These are phyloP conservation scores for Colletotrichum sp. DNA, from an alignment of 2,329 filamentous ascomycete species.

Conservation along the genomic window DNA sequence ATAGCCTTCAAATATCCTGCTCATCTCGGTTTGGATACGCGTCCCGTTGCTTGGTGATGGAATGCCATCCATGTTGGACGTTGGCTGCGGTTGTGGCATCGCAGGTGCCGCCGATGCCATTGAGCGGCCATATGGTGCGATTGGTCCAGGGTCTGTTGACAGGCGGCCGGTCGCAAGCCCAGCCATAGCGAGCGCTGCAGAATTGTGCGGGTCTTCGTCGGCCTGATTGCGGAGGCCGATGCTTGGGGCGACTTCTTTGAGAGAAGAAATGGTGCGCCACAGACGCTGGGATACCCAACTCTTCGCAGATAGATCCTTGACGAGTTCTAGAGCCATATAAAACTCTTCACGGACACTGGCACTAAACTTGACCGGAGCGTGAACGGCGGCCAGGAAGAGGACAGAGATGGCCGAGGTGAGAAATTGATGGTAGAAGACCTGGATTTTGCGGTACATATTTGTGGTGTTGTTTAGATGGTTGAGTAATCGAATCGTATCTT, in stretches of 20 bases:
- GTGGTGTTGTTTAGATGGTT: conserved; percentile 74
- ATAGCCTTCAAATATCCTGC: conserved; percentile 47
- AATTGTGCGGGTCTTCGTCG: conserved; percentile 55
- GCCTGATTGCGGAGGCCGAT: conserved; percentile 62
- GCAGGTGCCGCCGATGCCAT: conserved; percentile 27
- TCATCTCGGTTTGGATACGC: conserved; percentile 60
- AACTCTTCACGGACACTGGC: conserved; percentile 75
- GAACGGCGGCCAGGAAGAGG: conserved; percentile 77
- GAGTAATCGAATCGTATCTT: conserved; percentile 77
- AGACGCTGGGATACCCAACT: conserved; percentile 75
- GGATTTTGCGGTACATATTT: conserved; percentile 73
- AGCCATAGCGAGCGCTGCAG: conserved; percentile 60
- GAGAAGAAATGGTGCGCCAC: conserved; percentile 73
- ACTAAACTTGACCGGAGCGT: conserved; percentile 76
- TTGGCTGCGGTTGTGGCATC: conserved; percentile 12
- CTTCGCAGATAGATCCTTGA: conserved; percentile 74
- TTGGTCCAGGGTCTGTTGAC: conserved; percentile 17
- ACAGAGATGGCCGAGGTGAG: conserved; percentile 77
- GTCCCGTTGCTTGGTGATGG: conserved; percentile 44
- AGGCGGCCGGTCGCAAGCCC: conserved; percentile 51
- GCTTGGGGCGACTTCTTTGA: conserved; percentile 75
- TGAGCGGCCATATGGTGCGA: conserved; percentile 31
- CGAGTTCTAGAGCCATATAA: conserved; percentile 77
- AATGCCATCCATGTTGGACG: background rate
- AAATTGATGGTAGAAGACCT: conserved; percentile 83